Percentiles rank a stretch among this genome's conserved stretches.
Evolutionary conservation across 768 basidiomycete species (phyloP).

Genomic region (Tricholomella constricta): DNA sequence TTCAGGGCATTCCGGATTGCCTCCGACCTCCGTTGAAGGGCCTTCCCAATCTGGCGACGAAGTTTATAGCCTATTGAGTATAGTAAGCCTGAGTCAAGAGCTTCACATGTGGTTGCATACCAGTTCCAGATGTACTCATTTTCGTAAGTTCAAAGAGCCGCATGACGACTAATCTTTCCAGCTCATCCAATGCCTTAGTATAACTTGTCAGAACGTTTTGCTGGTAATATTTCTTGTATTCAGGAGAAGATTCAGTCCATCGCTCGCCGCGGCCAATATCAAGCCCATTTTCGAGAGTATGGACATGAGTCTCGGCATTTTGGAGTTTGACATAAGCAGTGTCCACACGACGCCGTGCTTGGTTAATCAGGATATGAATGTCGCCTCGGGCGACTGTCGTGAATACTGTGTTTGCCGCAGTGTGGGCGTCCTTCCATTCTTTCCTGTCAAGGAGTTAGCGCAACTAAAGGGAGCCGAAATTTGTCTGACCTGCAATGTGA

Average conservation of each 20-base stretch:
- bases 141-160: neutral
- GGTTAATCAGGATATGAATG: neutral
- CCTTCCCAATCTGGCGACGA: neutral
- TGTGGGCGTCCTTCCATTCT: too few relatives aligned
- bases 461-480: too few relatives aligned
- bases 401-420: too few relatives aligned
- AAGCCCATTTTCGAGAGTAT: neutral
- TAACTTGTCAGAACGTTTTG: neutral
- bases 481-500: too few relatives aligned
- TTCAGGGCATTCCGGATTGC: constrained; percentile 3
- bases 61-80: neutral
- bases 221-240: neutral
- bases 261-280: neutral
- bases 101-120: neutral
- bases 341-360: too few relatives aligned
- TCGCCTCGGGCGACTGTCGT: neutral
- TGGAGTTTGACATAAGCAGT: too few relatives aligned
- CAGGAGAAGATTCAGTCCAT: constrained; percentile 2
- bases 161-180: neutral
- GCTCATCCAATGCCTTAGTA: neutral
- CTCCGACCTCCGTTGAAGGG: neutral
- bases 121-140: neutral
- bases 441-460: too few relatives aligned
- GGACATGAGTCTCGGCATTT: neutral
- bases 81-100: neutral